Percentiles rank a stretch among this genome's conserved stretches.
Conservation (phyloP, 1,284 basidiomycete species). For the Vanrija humicola region DNA sequence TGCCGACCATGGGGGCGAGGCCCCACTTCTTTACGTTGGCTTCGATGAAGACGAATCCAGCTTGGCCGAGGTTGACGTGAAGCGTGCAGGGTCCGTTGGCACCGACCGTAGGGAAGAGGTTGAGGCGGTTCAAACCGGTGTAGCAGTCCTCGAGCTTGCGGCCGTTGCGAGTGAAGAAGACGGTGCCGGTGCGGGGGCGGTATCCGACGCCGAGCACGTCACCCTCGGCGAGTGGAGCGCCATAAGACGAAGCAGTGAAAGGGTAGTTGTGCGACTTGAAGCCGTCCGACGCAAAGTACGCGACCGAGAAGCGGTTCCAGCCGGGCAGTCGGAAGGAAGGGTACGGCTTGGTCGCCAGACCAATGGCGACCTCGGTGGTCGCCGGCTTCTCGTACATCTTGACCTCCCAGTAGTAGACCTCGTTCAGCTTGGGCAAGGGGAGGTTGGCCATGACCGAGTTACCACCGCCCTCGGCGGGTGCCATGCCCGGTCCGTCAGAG, state of each 20-base stretch:
- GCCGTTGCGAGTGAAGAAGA: conserved; percentile 94
- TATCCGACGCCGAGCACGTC: conserved; percentile 92
- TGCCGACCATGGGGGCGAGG: conserved; percentile 87
- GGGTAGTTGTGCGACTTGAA: conserved; percentile 98
- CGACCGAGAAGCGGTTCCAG: conserved; percentile 83
- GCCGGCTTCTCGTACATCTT: conserved; percentile 94
- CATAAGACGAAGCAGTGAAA: conserved; percentile 82
- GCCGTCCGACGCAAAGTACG: conserved; percentile 86
- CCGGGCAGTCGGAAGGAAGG: conserved; percentile 89
- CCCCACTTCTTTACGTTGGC: conserved; percentile 99
- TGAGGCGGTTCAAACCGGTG: conserved; percentile 77
- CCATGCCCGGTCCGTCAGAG: conserved; percentile 78
- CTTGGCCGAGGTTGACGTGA: conserved; percentile 91
- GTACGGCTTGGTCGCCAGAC: conserved; percentile 90
- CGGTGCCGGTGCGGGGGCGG: conserved; percentile 86
- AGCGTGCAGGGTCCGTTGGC: conserved; percentile 90
- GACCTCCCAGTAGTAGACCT: conserved; percentile 97
- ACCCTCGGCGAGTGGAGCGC: conserved; percentile 81
- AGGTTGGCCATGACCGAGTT: conserved; percentile 92
- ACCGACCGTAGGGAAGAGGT: conserved; percentile 90
- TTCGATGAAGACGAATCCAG: conserved; percentile 95
- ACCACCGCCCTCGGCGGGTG: conserved; percentile 55
- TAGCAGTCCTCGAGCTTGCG: conserved; percentile 93
- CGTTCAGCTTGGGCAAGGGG: conserved; percentile 89
- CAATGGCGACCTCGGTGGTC: conserved; percentile 76